phyloP scores from a whole-genome alignment of 306 rosid genomes.

The Lagenaria siceraria region DNA sequence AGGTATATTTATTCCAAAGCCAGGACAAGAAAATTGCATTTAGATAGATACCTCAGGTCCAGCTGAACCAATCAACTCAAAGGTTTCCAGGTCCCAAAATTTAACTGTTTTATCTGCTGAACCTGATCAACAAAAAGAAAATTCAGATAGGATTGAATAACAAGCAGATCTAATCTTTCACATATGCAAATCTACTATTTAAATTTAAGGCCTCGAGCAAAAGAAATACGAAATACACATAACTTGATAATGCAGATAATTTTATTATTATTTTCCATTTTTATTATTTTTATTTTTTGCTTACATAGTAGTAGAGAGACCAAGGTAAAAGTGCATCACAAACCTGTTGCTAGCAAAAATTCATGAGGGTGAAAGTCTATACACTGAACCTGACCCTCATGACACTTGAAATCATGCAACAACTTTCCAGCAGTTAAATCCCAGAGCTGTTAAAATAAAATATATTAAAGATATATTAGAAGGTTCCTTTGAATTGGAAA shows the following conservation, averaged over 20 bases:
- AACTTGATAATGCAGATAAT: background rate
- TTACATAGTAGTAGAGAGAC: background rate
- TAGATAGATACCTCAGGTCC: constrained; percentile 78
- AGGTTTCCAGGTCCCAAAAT: constrained; percentile 99
- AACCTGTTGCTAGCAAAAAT: constrained; percentile 96
- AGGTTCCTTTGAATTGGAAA: background rate
- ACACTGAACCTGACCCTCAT: constrained; percentile 93
- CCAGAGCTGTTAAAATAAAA: constrained; percentile 61
- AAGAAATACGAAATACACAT: background rate
- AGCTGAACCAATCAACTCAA: constrained; percentile 97
- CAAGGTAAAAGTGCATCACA: constrained; percentile 17
- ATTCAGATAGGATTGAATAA: background rate
- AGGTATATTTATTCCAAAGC: constrained; percentile 1
- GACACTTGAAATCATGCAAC: constrained; percentile 85
- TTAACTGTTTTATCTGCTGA: constrained; percentile 95
- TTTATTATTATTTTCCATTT: no score
- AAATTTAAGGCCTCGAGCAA: background rate
- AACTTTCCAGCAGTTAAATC: constrained; percentile 97
- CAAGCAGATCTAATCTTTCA: background rate
- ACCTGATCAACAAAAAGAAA: constrained; percentile 37
- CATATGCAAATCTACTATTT: background rate
- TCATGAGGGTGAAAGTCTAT: constrained; percentile 97
- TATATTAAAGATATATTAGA: constrained; percentile 8
- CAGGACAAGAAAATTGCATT: constrained; percentile 15
- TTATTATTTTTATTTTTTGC: no score